Evolutionary conservation across 176 grass and related monocot genomes (phyloP).

Genomic region (Lolium perenne): DNA sequence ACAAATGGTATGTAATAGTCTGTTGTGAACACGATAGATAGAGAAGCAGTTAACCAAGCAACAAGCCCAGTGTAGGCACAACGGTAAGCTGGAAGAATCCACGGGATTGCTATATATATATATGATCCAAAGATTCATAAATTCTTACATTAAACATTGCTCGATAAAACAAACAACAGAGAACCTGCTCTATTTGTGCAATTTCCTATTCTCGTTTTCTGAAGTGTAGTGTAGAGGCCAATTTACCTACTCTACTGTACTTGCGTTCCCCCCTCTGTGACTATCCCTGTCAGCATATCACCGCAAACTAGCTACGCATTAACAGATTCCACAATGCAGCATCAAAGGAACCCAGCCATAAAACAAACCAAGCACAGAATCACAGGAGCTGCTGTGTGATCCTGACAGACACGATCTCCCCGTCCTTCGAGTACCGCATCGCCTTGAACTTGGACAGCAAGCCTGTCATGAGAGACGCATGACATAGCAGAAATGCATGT

Average conservation of each 20-base stretch:
- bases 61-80: background rate
- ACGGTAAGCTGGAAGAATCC: background rate
- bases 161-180: constrained; percentile 33
- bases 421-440: constrained; percentile 60
- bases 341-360: constrained; percentile 20
- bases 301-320: constrained; percentile 33
- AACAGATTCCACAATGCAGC: constrained; percentile 36
- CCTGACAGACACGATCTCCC: constrained; percentile 76
- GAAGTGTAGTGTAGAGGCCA: constrained; percentile 23
- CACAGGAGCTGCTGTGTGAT: constrained; percentile 75
- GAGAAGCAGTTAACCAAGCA: background rate
- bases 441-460: constrained; percentile 66
- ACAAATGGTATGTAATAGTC: background rate
- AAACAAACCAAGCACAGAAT: constrained; percentile 42
- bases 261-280: background rate
- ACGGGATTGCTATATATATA: background rate
- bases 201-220: constrained; percentile 17
- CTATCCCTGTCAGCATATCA: constrained; percentile 30
- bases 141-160: constrained; percentile 16
- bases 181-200: background rate
- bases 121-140: background rate
- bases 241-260: constrained; percentile 33
- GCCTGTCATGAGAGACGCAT: constrained; percentile 41
- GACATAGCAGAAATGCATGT: background rate
- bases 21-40: background rate